These are phyloP conservation scores for Populus pruinosa DNA, from an alignment of 345 rosid genomes.

Conservation along the genomic window DNA sequence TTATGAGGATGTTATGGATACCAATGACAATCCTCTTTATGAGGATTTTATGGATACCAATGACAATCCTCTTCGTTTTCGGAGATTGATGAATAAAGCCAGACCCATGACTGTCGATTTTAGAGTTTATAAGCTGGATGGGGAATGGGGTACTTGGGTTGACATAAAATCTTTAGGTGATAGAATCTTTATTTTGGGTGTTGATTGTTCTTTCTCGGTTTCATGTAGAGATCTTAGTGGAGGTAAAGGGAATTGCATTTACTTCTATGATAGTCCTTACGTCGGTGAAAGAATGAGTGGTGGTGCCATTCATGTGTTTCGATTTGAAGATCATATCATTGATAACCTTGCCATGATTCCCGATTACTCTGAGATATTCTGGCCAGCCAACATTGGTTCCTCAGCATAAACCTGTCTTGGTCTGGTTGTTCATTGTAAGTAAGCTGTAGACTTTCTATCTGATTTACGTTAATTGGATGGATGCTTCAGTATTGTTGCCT, in stretches of 20 bases:
- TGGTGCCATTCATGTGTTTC: slow-evolving; percentile 9
- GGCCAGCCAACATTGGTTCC: background rate
- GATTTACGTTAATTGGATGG: too few relatives aligned
- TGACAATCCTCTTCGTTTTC: background rate
- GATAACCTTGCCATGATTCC: background rate
- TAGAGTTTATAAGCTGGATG: slow-evolving; percentile 23
- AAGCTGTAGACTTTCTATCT: background rate
- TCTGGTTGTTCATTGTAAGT: background rate
- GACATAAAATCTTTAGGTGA: slow-evolving; percentile 1
- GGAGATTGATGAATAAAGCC: background rate
- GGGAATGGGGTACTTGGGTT: slow-evolving; percentile 16
- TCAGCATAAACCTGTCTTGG: background rate
- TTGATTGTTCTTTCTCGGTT: slow-evolving; percentile 33
- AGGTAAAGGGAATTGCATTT: slow-evolving; percentile 14
- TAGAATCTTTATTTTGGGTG: slow-evolving; percentile 20
- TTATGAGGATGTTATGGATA: background rate
- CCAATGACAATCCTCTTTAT: background rate
- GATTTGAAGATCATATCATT: slow-evolving; percentile 4
- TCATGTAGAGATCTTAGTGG: slow-evolving; percentile 13
- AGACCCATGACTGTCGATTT: slow-evolving; percentile 7
- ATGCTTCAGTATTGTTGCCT: too few relatives aligned
- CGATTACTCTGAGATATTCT: background rate
- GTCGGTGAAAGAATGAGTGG: background rate
- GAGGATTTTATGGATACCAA: background rate
- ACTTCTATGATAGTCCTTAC: slow-evolving; percentile 7